Evolutionary conservation across 768 basidiomycete species (phyloP), one percentile per base, ranked within the genome.

Genomic region (Collybiopsis confluens): DNA sequence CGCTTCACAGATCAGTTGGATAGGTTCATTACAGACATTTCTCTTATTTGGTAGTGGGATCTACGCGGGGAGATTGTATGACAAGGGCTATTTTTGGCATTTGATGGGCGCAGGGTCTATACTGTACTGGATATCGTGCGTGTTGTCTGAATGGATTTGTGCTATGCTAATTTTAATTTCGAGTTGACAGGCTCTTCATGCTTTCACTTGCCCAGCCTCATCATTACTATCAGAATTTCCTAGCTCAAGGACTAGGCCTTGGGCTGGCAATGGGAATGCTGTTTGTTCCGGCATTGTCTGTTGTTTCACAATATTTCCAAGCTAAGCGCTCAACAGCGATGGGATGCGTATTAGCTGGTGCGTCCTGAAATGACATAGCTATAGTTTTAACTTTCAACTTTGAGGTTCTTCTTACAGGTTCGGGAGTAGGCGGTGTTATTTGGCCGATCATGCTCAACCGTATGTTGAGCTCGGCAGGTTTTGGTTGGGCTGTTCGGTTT

Each of bases 241-340:
- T 80, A 7, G 59, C 70, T 3, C 77, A 78, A 58, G 74, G 73
- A 4, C 57, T 80, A 36, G 71, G 65, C 0, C 65, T 68, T n/a
- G 78, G 80, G 4, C 61, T 77, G 23, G 76, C 72, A 5, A 63
- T 65, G 0, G 77, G 77, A 8, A 45, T 75, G 24, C 53, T 75
- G 11, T 79, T 78, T 55, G 58, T 78, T 15, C 79, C 79, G 4
- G 71, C 68, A 21, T 61, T 79, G 48, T 71, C 72, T 3, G 66
- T 80, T 28, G 56, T 76, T 30, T 69, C 74, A 3, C 79, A 80
- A 44, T 70, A 76, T 57, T 82, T 81, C 65, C 61, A 68, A 36
- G 61, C 56, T 24, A 69, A 68, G 1, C 70, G 73, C 15, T 70
- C 72, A 10, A 61, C 77, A 28, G 78, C 75, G 0, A 78, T 78